These are phyloP conservation scores for Teunomyces pallodes DNA, from an alignment of 805 yeast species.

Conservation along the genomic window DNA sequence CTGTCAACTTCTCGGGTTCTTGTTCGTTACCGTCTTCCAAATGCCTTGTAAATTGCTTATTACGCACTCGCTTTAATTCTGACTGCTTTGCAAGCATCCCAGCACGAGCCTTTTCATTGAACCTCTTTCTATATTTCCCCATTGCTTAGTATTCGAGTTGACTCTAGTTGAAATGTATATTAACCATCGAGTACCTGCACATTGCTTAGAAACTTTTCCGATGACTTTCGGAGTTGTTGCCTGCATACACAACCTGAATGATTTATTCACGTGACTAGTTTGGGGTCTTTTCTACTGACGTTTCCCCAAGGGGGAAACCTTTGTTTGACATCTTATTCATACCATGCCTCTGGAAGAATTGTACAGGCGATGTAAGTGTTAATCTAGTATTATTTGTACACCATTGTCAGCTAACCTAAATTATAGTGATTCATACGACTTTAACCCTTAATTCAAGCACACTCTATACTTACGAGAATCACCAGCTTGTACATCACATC, in stretches of 20 bases:
- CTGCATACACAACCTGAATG: too few relatives aligned
- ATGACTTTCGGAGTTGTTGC: neutral
- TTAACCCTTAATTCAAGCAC: conserved; percentile 57
- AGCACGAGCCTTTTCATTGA: conserved; percentile 81
- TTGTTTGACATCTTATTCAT: neutral
- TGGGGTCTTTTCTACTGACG: neutral
- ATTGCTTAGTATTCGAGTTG: conserved; percentile 29
- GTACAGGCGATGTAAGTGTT: conserved; percentile 23
- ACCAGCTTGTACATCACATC: conserved; percentile 37
- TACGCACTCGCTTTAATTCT: conserved; percentile 62
- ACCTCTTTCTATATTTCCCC: conserved; percentile 81
- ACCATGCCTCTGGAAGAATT: conserved; percentile 19
- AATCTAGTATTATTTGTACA: neutral
- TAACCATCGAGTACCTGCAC: neutral
- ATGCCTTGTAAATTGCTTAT: conserved; percentile 62
- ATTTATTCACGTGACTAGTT: neutral
- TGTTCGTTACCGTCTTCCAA: conserved; percentile 28
- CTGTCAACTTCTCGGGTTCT: conserved; percentile 1
- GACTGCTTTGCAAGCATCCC: conserved; percentile 82
- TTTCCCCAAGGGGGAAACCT: neutral
- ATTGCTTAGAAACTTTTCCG: neutral
- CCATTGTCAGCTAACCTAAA: conserved; percentile 9
- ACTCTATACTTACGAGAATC: conserved; percentile 55
- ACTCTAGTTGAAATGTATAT: neutral
- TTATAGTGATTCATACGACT: conserved; percentile 45